A percentile compares a stretch with the other conserved stretches of the same genome.
These are phyloP conservation scores for Aureobasidium sp. DNA, from an alignment of 2,329 filamentous ascomycete species.

Conservation along the genomic window DNA sequence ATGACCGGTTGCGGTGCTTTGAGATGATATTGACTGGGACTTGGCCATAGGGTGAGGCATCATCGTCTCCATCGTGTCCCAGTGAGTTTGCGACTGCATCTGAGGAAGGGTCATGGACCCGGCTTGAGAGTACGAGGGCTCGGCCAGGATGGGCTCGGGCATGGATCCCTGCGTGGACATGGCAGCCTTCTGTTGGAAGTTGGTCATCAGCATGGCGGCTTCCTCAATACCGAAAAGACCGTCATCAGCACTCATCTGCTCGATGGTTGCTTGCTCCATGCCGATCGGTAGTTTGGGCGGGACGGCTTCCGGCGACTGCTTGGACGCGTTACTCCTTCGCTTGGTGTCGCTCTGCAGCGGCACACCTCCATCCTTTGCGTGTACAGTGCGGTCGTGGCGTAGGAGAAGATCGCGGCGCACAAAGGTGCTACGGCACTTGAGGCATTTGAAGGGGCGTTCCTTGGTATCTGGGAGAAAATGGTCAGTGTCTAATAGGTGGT, in stretches of 20 bases:
- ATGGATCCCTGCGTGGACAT: conserved; percentile 59
- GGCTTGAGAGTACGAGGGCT: conserved; percentile 57
- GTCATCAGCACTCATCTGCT: conserved; percentile 89
- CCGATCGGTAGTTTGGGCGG: conserved; percentile 71
- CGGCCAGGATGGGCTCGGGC: conserved; percentile 61
- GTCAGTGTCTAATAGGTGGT: not conserved
- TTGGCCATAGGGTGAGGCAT: conserved; percentile 64
- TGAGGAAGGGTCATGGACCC: conserved; percentile 75
- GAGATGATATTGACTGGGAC: conserved; percentile 33
- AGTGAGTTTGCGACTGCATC: conserved; percentile 73
- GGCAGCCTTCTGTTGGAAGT: conserved; percentile 86
- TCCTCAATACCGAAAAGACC: conserved; percentile 93
- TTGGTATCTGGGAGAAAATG: conserved; percentile 67
- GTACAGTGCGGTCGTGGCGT: conserved; percentile 94
- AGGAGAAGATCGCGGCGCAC: conserved; percentile 93
- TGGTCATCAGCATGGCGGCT: conserved; percentile 96
- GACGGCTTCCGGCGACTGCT: conserved; percentile 53
- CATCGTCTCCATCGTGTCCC: conserved; percentile 68
- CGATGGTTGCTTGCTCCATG: conserved; percentile 76
- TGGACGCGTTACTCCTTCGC: conserved; percentile 52
- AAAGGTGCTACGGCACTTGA: conserved; percentile 97
- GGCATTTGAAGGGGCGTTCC: conserved; percentile 96
- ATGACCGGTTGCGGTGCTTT: conserved; percentile 54
- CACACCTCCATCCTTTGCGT: conserved; percentile 93
- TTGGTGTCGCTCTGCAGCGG: conserved; percentile 92